Conservation (phyloP, 139 green algal species). For the Diplosphaera chodatii region DNA sequence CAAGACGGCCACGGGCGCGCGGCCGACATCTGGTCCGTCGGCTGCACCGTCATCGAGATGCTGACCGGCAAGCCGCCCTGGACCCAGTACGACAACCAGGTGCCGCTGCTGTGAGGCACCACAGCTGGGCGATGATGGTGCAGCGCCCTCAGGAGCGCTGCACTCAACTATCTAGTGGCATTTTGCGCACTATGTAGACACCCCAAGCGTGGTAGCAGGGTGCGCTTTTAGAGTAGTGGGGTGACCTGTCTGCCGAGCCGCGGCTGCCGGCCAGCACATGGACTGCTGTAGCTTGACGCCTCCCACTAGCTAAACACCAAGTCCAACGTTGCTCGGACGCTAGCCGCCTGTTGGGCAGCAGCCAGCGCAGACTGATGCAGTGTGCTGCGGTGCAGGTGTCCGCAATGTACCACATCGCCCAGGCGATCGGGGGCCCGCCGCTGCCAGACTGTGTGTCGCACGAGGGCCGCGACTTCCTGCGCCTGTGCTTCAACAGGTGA, state of each 20-base stretch:
- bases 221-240: too few relatives aligned
- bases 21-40: conserved; percentile 95
- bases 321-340: too few relatives aligned
- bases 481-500: conserved; percentile 84
- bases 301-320: too few relatives aligned
- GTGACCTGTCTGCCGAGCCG: too few relatives aligned
- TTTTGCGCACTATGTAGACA: too few relatives aligned
- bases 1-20: conserved; percentile 61
- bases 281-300: too few relatives aligned
- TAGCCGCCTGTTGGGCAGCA: too few relatives aligned
- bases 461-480: conserved; percentile 85
- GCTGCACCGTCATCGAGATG: conserved; percentile 97
- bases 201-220: too few relatives aligned
- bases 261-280: too few relatives aligned
- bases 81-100: conserved; percentile 49
- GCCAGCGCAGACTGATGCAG: too few relatives aligned
- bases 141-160: too few relatives aligned
- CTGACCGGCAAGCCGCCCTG: conserved; percentile 83
- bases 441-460: conserved; percentile 67
- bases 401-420: conserved; percentile 90
- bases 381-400: conserved; percentile 33
- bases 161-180: too few relatives aligned
- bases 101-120: neutral
- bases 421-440: conserved; percentile 63
- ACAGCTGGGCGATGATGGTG: neutral